Evolutionary conservation across 164 flowering plant genomes (phyloP), one percentile per base, ranked within the genome.

Genomic region (Piper betle): DNA sequence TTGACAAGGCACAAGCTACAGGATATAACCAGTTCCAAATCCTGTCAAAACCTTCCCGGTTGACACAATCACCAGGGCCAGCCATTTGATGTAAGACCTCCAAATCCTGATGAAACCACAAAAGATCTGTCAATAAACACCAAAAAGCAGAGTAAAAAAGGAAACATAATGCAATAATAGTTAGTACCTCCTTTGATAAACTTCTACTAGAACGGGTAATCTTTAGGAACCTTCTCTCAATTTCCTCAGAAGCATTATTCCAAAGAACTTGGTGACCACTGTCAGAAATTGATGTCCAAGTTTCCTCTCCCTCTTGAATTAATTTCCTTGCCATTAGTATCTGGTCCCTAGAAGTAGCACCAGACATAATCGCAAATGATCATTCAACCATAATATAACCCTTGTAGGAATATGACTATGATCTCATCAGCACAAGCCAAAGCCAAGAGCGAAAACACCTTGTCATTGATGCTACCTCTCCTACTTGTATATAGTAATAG

Each of bases 1-100:
- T 80, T 57, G 97, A 88, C 67, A 94, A 60, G 42, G 87, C 66
- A 58, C 62, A 71, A 69, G 96, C 99, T 57, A 91, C 82, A 3
- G 99, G 99, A 70, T 81, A 94, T 59, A 91, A 65, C 99, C 99
- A 94, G 67, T 72, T 65, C 99, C 99, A 94, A 85, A 94, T 57
- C 68, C 71, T 82, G 61, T 94, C 93, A 70, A 93, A 93, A 66
- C 80, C 79, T 61, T 85, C 96, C 67, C 69, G 85, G 16, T 73
- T 56, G 67, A 88, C 52, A 53, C 71, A 65, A 15, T 82, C 93
- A 25, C 64, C 72, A 70, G 95, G 82, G 54, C 96, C 91, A 60
- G 87, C 69, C 68, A 88, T 73, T 72, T 74, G 81, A 68, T 77
- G 76, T 65, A 93, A 74, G 70, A 82, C 68, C 69, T 84, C 85